A percentile compares a stretch with the other conserved stretches of the same genome.
Evolutionary conservation across 768 basidiomycete species (phyloP).

Genomic region (Leccinum olivaceopallidum): DNA sequence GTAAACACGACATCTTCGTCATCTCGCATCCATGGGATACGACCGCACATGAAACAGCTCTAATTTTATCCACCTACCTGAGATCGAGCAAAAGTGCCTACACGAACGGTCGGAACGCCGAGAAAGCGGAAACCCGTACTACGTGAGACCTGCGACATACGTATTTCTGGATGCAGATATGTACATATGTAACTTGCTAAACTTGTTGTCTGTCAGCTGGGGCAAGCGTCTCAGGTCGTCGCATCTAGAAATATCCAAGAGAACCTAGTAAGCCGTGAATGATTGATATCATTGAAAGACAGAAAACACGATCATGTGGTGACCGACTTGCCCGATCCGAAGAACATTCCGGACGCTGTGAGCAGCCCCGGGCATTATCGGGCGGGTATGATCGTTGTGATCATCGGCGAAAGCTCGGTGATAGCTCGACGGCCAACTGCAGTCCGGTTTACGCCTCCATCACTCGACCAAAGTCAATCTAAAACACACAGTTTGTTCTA

Average conservation of each 20-base stretch:
- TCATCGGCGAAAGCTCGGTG: not conserved
- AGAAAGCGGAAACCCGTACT: not conserved
- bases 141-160: not conserved
- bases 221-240: no score
- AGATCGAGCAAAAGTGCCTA: not conserved
- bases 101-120: not conserved
- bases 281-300: not conserved
- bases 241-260: not conserved
- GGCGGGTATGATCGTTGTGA: not conserved
- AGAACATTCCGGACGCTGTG: not conserved
- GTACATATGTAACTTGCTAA: not conserved
- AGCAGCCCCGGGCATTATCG: not conserved
- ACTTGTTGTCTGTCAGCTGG: not conserved
- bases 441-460: no score
- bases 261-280: no score
- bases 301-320: no score
- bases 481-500: not conserved
- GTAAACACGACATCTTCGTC: not conserved
- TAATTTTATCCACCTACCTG: not conserved
- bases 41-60: not conserved
- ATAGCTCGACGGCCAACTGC: not conserved
- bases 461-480: no score
- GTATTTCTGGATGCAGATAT: not conserved
- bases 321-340: no score
- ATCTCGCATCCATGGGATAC: not conserved